Percentiles rank a stretch among this genome's conserved stretches.
phyloP scores from a whole-genome alignment of 1,284 basidiomycete genomes.

The Paramarasmius palmivorus region DNA sequence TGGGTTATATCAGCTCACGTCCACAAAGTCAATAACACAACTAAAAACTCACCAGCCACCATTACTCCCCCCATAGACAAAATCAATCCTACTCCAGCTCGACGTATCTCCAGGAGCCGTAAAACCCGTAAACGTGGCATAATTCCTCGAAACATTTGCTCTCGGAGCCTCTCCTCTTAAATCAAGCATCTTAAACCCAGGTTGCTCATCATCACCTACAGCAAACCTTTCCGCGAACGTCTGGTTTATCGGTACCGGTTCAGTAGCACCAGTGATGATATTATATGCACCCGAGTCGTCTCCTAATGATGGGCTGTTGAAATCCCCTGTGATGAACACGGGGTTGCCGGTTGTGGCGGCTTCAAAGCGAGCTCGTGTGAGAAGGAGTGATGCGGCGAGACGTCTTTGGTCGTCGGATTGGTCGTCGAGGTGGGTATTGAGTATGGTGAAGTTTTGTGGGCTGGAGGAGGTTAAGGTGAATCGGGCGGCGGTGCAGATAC shows the following conservation, averaged over 20 bases:
- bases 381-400: conserved; percentile 51
- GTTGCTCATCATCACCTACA: conserved; percentile 30
- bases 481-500: conserved; percentile 50
- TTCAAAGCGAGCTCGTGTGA: conserved; percentile 50
- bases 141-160: conserved; percentile 44
- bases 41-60: conserved; percentile 41
- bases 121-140: conserved; percentile 59
- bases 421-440: conserved; percentile 59
- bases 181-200: conserved; percentile 47
- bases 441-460: conserved; percentile 34
- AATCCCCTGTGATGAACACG: conserved; percentile 54
- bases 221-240: conserved; percentile 45
- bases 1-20: neutral
- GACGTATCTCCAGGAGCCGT: conserved; percentile 36
- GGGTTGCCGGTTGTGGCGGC: conserved; percentile 37
- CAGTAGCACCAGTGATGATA: conserved; percentile 43
- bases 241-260: conserved; percentile 41
- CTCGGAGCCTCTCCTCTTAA: conserved; percentile 43
- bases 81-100: conserved; percentile 49
- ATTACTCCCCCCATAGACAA: conserved; percentile 52
- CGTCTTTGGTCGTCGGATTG: conserved; percentile 52
- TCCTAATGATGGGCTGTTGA: conserved; percentile 48
- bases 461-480: conserved; percentile 28
- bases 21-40: conserved; percentile 1
- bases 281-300: conserved; percentile 50